These are phyloP conservation scores for Mortierella claussenii DNA, from an alignment of 192 early-diverging fungal species.

Conservation along the genomic window DNA sequence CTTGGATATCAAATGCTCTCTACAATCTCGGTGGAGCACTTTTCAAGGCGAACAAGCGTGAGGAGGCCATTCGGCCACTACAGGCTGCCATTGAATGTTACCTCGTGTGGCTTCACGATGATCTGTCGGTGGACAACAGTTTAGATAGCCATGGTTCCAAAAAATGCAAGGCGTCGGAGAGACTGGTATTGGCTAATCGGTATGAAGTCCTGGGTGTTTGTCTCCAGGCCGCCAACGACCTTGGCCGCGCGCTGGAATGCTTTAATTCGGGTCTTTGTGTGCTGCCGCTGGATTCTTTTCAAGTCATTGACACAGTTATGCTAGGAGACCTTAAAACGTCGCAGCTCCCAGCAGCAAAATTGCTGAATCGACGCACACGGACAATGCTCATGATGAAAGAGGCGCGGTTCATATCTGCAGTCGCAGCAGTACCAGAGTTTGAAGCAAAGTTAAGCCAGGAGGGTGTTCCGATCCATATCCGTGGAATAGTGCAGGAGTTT, in stretches of 20 bases:
- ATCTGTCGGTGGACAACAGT: neutral
- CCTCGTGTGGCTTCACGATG: slow-evolving; percentile 11
- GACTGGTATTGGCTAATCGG: slow-evolving; percentile 21
- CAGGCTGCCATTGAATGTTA: slow-evolving; percentile 19
- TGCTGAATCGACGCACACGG: slow-evolving; percentile 23
- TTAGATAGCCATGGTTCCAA: neutral
- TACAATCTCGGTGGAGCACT: slow-evolving; percentile 59
- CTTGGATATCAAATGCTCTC: slow-evolving; percentile 63
- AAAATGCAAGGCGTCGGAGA: neutral
- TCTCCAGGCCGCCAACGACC: slow-evolving; percentile 13
- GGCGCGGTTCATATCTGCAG: slow-evolving; percentile 9
- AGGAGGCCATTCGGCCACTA: slow-evolving; percentile 53
- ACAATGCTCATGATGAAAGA: slow-evolving; percentile 17
- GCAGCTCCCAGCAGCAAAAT: slow-evolving; percentile 29
- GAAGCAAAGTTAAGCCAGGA: slow-evolving; percentile 7
- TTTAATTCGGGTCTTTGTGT: slow-evolving; percentile 25
- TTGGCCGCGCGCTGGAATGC: slow-evolving; percentile 1
- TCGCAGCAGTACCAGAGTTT: slow-evolving; percentile 6
- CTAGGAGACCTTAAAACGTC: slow-evolving; percentile 1
- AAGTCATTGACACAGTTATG: slow-evolving; percentile 4
- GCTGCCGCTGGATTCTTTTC: slow-evolving; percentile 21
- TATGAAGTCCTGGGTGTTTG: slow-evolving; percentile 45
- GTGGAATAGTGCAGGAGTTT: slow-evolving; percentile 35
- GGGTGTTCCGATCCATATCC: slow-evolving; percentile 12
- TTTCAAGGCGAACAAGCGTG: slow-evolving; percentile 32